Evolutionary conservation across 2,329 filamentous ascomycete genomes (phyloP), one percentile per base, ranked within the genome.

Genomic region (Sporothrix luriei): DNA sequence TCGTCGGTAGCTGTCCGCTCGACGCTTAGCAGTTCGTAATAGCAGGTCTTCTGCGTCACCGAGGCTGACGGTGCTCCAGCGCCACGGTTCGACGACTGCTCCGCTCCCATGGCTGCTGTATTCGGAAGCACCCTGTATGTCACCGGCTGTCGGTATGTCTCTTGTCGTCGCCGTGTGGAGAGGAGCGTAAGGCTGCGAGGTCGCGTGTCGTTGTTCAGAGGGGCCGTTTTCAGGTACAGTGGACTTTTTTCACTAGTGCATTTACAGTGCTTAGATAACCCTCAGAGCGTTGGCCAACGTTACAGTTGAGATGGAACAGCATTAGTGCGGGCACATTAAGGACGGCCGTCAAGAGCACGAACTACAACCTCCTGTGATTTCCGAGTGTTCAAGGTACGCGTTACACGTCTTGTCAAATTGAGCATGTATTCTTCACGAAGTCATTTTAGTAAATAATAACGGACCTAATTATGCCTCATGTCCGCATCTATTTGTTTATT

Each of bases 1-100:
- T 96, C 91, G 57, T 94, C 91, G 6, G 88, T 88, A 46, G 93
- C 93, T 72, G 86, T 84, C 71, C 88, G 84, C 72, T 91, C 87
- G 19, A 97, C 82, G 6, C 85, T 88, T 5, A 98, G 85, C 48
- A 97, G 84, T 75, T 95, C 91, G 80, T 98, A 98, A 79, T 94
- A 94, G 78, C 90, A 92, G 48, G 87, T 91, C 80, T 92, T 94
- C 65, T 79, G 76, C 64, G 75, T 72, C 9, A 74, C 68, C 48
- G 74, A 71, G 33, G 74, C 69, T n/a, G 75, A 68, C 49, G 69
- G 71, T 38, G 65, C 72, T 43, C 76, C 74, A 33, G 76, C 75
- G 10, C 49, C 52, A 68, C 78, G 78, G 65, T 75, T 76, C 7
- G 84, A 81, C 21, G 86, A 88, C 77, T 88, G 86, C 70, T 86